A percentile compares a stretch with the other conserved stretches of the same genome.
Evolutionary conservation across 805 yeast genomes (phyloP).

Genomic region (Martiniozyma abietophila): DNA sequence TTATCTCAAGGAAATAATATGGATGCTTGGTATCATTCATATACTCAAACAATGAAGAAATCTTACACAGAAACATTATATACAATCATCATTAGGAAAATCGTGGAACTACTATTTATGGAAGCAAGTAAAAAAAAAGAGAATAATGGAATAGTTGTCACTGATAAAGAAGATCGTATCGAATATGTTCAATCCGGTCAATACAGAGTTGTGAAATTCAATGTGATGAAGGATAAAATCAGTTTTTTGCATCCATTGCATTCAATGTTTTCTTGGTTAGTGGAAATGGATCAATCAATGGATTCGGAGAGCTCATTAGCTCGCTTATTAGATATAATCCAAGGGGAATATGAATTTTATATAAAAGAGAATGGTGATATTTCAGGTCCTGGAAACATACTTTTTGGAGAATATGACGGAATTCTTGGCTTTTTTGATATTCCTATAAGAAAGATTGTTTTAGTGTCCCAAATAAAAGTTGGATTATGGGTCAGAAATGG

Average conservation of each 20-base stretch:
- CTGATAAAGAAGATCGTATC: constrained; percentile 21
- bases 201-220: constrained; percentile 27
- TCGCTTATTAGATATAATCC: constrained; percentile 13
- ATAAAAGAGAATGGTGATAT: constrained; percentile 5
- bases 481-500: constrained; percentile 97
- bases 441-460: constrained; percentile 66
- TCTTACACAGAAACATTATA: constrained; percentile 14
- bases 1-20: constrained; percentile 11
- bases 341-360: constrained; percentile 14
- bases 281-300: constrained; percentile 38
- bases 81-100: constrained; percentile 10
- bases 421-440: constrained; percentile 47
- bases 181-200: constrained; percentile 14
- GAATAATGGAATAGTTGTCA: constrained; percentile 9
- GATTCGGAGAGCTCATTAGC: constrained; percentile 11
- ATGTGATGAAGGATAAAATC: constrained; percentile 39
- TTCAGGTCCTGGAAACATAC: constrained; percentile 2
- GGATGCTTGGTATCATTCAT: constrained; percentile 14
- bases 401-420: constrained; percentile 13
- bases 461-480: constrained; percentile 73
- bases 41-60: constrained; percentile 11
- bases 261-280: constrained; percentile 59
- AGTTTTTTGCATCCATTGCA: constrained; percentile 79
- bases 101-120: constrained; percentile 12
- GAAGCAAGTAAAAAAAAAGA: constrained; percentile 7